phyloP scores from a whole-genome alignment of 176 grass and related monocot species.

The Avena eriantha region DNA sequence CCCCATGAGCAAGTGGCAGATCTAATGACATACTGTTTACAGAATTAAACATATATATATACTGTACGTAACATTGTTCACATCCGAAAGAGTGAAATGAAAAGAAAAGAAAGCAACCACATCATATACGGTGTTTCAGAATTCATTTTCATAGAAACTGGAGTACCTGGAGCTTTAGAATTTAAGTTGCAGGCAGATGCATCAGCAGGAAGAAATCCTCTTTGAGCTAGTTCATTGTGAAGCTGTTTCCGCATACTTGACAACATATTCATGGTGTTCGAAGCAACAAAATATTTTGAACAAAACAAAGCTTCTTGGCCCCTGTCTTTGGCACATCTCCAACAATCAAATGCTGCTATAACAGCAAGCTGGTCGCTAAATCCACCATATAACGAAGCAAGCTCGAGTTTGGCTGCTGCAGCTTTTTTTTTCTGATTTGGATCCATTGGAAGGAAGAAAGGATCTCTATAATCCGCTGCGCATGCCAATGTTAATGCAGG shows the following conservation, averaged over 20 bases:
- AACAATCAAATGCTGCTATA: slow-evolving; percentile 90
- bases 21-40: not conserved
- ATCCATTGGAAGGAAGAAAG: slow-evolving; percentile 75
- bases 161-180: slow-evolving; percentile 82
- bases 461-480: slow-evolving; percentile 76
- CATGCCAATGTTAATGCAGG: slow-evolving; percentile 94
- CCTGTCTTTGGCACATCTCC: slow-evolving; percentile 78
- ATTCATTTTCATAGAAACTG: slow-evolving; percentile 27
- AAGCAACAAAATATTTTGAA: slow-evolving; percentile 75
- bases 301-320: slow-evolving; percentile 87
- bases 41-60: slow-evolving; percentile 7
- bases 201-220: slow-evolving; percentile 87
- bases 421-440: slow-evolving; percentile 74
- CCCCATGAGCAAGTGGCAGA: not conserved
- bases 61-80: not conserved
- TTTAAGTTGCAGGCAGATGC: slow-evolving; percentile 78
- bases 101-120: not conserved
- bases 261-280: slow-evolving; percentile 86
- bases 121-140: not conserved
- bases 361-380: slow-evolving; percentile 91
- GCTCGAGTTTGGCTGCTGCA: slow-evolving; percentile 66
- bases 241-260: slow-evolving; percentile 90
- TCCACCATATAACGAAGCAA: slow-evolving; percentile 93
- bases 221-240: slow-evolving; percentile 71
- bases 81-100: not conserved